Evolutionary conservation across 2,329 filamentous ascomycete genomes (phyloP).

Genomic region (Biscogniauxia sp.): DNA sequence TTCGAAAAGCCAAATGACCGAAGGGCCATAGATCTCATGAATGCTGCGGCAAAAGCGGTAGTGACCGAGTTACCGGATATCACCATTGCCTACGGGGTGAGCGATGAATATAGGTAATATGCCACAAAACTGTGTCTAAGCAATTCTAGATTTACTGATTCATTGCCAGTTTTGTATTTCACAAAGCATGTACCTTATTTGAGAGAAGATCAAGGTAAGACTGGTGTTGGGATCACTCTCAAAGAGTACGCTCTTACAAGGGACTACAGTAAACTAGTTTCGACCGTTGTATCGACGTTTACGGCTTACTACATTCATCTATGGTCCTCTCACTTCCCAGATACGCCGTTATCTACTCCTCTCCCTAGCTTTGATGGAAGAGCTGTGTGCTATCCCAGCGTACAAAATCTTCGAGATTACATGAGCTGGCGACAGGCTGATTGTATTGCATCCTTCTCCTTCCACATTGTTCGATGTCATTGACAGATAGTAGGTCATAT

Average conservation of each 20-base stretch:
- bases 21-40: conserved; percentile 89
- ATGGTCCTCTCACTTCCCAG: conserved; percentile 75
- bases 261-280: conserved; percentile 73
- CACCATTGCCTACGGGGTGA: conserved; percentile 85
- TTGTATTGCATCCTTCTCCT: conserved; percentile 55
- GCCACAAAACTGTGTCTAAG: not conserved
- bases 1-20: conserved; percentile 93
- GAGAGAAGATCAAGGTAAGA: conserved; percentile 74
- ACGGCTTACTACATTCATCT: conserved; percentile 84
- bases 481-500: conserved; percentile 69
- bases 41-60: conserved; percentile 81
- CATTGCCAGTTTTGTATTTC: conserved; percentile 73
- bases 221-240: not conserved
- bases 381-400: conserved; percentile 83
- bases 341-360: conserved; percentile 66
- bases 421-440: conserved; percentile 97
- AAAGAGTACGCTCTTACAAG: conserved; percentile 1
- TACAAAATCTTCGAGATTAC: conserved; percentile 84
- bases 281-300: conserved; percentile 89
- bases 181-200: conserved; percentile 78
- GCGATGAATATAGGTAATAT: conserved; percentile 80
- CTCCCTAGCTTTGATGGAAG: conserved; percentile 91
- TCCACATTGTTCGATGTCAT: not conserved
- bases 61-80: conserved; percentile 82
- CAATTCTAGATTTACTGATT: conserved; percentile 16